A percentile compares a stretch with the other conserved stretches of the same genome.
phyloP scores from a whole-genome alignment of 768 basidiomycete genomes.

The Tulasnella sp. region DNA sequence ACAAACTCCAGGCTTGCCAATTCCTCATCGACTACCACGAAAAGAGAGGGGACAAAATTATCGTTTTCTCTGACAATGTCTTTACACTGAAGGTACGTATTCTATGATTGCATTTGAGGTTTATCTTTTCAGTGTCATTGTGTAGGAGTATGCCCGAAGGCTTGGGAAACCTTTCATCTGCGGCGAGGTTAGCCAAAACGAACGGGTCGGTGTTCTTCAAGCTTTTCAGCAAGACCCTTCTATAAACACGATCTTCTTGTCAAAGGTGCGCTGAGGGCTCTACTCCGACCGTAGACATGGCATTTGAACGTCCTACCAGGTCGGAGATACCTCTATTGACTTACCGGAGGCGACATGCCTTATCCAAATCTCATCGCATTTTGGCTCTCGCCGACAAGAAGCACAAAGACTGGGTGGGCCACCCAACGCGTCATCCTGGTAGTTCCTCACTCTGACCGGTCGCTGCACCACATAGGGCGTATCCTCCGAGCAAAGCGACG shows the following conservation, averaged over 20 bases:
- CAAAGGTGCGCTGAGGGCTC: constrained; percentile 63
- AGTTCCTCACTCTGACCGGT: constrained; percentile 37
- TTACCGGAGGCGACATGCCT: constrained; percentile 98
- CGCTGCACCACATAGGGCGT: constrained; percentile 50
- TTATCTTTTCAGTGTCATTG: constrained; percentile 16
- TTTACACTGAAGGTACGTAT: constrained; percentile 82
- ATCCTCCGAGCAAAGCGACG: constrained; percentile 95
- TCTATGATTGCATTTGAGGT: not conserved
- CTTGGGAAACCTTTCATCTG: constrained; percentile 94
- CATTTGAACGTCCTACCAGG: constrained; percentile 48
- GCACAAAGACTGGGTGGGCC: constrained; percentile 67
- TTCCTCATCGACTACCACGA: constrained; percentile 99
- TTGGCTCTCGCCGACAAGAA: constrained; percentile 96
- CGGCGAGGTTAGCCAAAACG: constrained; percentile 89
- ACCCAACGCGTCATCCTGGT: constrained; percentile 45
- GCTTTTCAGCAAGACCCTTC: constrained; percentile 93
- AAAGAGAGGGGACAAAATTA: constrained; percentile 95
- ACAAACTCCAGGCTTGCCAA: constrained; percentile 98
- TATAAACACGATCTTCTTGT: constrained; percentile 97
- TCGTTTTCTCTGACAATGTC: constrained; percentile 98
- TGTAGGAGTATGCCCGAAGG: constrained; percentile 86
- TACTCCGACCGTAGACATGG: too few relatives aligned
- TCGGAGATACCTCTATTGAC: constrained; percentile 98
- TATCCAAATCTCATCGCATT: constrained; percentile 98
- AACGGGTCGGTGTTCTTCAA: constrained; percentile 91